Evolutionary conservation across 192 early-diverging fungal genomes (phyloP).

Genomic region (Umbelopsis sp.): DNA sequence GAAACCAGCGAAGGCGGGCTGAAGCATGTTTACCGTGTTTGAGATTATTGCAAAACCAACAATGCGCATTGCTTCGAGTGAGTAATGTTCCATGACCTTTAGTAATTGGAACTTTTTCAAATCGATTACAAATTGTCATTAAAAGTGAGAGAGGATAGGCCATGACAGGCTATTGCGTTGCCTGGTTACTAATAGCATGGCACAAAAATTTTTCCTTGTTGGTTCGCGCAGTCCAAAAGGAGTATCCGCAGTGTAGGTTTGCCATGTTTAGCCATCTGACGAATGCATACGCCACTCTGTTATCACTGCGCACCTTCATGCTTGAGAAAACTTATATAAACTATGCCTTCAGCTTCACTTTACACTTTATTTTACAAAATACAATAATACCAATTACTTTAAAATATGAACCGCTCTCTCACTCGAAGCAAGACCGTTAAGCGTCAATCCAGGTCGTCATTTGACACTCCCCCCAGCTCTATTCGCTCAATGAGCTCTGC

Average conservation of each 20-base stretch:
- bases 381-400: not conserved
- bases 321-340: not conserved
- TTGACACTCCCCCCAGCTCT: not conserved
- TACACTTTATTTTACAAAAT: not conserved
- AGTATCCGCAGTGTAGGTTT: not conserved
- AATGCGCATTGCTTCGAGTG: no score
- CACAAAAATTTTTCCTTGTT: not conserved
- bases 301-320: not conserved
- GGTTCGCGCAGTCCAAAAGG: slow-evolving; percentile 12
- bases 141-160: no score
- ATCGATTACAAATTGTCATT: no score
- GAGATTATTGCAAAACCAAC: no score
- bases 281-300: not conserved
- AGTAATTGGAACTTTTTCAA: no score
- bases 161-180: no score
- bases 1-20: no score
- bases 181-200: no score
- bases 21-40: no score
- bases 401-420: slow-evolving; percentile 13
- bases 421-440: slow-evolving; percentile 6
- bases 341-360: not conserved
- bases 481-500: slow-evolving; percentile 8
- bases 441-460: not conserved
- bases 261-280: slow-evolving; percentile 14
- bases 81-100: no score